These are phyloP conservation scores for Ustilago bromivora DNA, from an alignment of 1,284 basidiomycete species.

Conservation along the genomic window DNA sequence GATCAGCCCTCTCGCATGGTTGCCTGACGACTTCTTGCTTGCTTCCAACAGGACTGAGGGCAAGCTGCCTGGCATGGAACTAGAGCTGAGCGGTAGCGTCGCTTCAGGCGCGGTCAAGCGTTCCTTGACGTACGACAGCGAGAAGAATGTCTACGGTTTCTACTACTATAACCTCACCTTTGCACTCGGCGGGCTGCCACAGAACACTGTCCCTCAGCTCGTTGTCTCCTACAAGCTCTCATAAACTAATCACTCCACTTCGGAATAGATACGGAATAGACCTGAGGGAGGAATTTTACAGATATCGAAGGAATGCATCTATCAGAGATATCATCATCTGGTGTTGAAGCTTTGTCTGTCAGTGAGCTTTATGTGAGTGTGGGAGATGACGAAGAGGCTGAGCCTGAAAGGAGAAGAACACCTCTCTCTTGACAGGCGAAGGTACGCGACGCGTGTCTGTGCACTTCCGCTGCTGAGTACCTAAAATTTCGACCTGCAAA, in stretches of 20 bases:
- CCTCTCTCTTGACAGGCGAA: not conserved
- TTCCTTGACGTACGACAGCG: conserved; percentile 35
- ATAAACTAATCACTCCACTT: not conserved
- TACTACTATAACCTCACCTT: conserved; percentile 47
- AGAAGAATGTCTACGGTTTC: conserved; percentile 31
- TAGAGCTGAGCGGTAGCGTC: conserved; percentile 25
- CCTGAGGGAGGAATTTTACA: not conserved
- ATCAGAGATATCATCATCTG: not conserved
- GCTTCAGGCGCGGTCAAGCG: conserved; percentile 23
- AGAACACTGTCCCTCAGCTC: conserved; percentile 33
- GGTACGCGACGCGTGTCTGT: conserved; percentile 38
- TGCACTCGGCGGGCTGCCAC: conserved; percentile 26
- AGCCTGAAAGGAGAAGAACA: conserved; percentile 3
- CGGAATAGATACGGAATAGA: not conserved
- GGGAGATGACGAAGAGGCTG: not conserved
- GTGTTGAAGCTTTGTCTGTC: not conserved
- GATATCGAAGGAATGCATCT: not conserved
- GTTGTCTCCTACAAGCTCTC: conserved; percentile 32
- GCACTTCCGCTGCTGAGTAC: not conserved
- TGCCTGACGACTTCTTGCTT: conserved; percentile 33
- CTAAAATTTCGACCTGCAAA: not conserved
- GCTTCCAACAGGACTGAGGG: conserved; percentile 28
- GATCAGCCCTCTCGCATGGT: conserved; percentile 15
- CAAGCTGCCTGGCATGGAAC: conserved; percentile 24
- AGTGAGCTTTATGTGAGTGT: not conserved